Percentiles rank a stretch among this genome's conserved stretches.
Evolutionary conservation across 352 stramenopile genomes (phyloP).

Genomic region (Globisporangium emineosum): DNA sequence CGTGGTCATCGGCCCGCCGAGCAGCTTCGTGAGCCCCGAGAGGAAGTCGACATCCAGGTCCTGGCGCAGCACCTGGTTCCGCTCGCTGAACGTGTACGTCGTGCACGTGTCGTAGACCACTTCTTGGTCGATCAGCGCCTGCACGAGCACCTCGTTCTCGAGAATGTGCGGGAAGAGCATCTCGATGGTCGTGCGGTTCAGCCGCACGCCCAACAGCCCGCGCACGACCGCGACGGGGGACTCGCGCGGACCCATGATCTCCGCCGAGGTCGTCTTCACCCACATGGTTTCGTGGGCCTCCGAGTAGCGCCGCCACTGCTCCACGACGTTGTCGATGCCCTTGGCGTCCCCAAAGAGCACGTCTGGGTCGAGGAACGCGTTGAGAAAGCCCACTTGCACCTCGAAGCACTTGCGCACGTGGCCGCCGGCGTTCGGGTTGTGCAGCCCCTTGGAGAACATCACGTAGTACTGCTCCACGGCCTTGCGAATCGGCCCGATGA

Average conservation of each 20-base stretch:
- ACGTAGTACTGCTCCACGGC: conserved; percentile 63
- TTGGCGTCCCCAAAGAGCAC: conserved; percentile 36
- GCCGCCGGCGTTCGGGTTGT: conserved; percentile 37
- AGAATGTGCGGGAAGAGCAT: conserved; percentile 41
- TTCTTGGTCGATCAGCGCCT: conserved; percentile 42
- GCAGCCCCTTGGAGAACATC: conserved; percentile 53
- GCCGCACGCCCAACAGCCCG: conserved; percentile 34
- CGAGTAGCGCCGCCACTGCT: conserved; percentile 66
- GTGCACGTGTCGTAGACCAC: conserved; percentile 55
- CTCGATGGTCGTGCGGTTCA: conserved; percentile 48
- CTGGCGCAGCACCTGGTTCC: conserved; percentile 46
- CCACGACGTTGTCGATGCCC: conserved; percentile 38
- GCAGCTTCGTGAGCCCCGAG: conserved; percentile 34
- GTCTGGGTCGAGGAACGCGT: conserved; percentile 43
- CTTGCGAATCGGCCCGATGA: conserved; percentile 37
- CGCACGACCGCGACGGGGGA: conserved; percentile 50
- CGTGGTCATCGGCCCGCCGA: conserved; percentile 25
- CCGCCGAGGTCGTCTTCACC: conserved; percentile 27
- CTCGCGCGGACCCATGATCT: conserved; percentile 45
- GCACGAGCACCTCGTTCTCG: conserved; percentile 34
- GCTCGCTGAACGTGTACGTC: conserved; percentile 52
- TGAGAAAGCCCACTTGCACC: conserved; percentile 49
- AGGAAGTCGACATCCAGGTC: conserved; percentile 60
- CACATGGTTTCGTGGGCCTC: conserved; percentile 44
- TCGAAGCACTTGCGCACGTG: conserved; percentile 43